Base-by-base conservation (phyloP, 2,329 filamentous ascomycete genomes). In the Torrubiellomyces zombiae region DNA sequence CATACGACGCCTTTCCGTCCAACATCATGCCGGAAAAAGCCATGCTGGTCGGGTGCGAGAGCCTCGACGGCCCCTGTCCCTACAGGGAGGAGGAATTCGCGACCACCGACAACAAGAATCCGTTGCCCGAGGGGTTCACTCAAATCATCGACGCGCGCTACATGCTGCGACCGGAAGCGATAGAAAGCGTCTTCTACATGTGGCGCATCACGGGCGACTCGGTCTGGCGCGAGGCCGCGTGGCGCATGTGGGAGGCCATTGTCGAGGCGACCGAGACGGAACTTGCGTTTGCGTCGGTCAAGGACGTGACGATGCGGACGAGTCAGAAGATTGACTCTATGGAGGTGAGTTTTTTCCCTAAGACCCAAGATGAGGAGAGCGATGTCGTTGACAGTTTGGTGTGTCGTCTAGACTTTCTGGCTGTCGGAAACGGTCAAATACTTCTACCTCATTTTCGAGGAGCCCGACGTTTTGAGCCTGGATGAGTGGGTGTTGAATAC, bases 361-460 rank as follows among this genome's bases (percentile, higher is more conserved):
- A 10, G 19, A 11, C 10, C 5, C 5, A 20, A 5, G 19, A 5
- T 20, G 5, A 6, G 13, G 5, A 5, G 14, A 12, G 11, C 12
- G 8, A 3, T 7, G n/a, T 3, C 16, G 19, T 19, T 13, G 9
- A 14, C 22, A 31, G n/a, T n/a, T n/a, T n/a, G n/a, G n/a, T n/a
- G 12, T 12, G 16, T 17, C 9, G 14, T 20, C 12, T 23, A 60
- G 55, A 63, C 59, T 27, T 81, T 80, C 42, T 83, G 77, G 73
- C 56, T 78, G 37, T 71, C 71, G 3, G 76, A 83, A 55, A 83
- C 75, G 20, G 48, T 80, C 35, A 85, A 82, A 49, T 82, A 82
- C 39, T 81, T 81, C 32, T 83, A 75, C 38, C 50, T 82, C 28
- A 63, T 79, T 11, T 83, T 79, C 36, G 68, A 66, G 23, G 65